These are phyloP conservation scores for Saitoella complicata DNA, from an alignment of 805 yeast species.

Conservation along the genomic window DNA sequence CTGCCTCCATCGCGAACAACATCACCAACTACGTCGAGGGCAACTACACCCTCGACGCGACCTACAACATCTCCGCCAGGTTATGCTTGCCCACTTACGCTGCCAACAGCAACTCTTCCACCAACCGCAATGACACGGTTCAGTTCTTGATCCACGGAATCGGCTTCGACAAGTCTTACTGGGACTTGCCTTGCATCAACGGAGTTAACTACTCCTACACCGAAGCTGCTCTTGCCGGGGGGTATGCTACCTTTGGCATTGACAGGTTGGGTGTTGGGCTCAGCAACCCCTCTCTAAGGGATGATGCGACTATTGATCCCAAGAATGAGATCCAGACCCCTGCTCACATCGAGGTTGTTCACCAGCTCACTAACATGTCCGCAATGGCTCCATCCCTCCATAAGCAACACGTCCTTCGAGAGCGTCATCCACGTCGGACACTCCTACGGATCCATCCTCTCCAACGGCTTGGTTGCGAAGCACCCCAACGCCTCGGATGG, in stretches of 20 bases:
- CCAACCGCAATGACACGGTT: not conserved
- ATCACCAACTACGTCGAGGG: too few species aligned
- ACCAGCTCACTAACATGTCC: not conserved
- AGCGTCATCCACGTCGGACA: not conserved
- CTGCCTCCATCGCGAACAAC: too few species aligned
- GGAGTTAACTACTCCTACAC: not conserved
- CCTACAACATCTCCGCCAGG: too few species aligned
- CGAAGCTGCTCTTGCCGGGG: not conserved
- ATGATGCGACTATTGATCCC: not conserved
- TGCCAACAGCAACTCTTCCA: too few species aligned
- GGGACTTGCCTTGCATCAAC: not conserved
- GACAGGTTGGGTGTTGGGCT: not conserved
- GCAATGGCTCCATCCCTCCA: not conserved
- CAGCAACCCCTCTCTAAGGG: not conserved
- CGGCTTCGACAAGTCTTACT: not conserved
- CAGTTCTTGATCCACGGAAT: slow-evolving; percentile 1
- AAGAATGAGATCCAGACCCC: not conserved
- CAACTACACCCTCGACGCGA: too few species aligned
- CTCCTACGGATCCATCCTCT: not conserved
- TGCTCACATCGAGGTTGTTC: not conserved
- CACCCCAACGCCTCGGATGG: not conserved
- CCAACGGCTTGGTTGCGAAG: not conserved
- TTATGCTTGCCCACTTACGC: too few species aligned
- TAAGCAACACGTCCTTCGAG: not conserved
- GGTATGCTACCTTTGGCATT: not conserved